A percentile compares a stretch with the other conserved stretches of the same genome.
Conservation (phyloP, 2,329 filamentous ascomycete genomes). For the Exophiala alcalophila region DNA sequence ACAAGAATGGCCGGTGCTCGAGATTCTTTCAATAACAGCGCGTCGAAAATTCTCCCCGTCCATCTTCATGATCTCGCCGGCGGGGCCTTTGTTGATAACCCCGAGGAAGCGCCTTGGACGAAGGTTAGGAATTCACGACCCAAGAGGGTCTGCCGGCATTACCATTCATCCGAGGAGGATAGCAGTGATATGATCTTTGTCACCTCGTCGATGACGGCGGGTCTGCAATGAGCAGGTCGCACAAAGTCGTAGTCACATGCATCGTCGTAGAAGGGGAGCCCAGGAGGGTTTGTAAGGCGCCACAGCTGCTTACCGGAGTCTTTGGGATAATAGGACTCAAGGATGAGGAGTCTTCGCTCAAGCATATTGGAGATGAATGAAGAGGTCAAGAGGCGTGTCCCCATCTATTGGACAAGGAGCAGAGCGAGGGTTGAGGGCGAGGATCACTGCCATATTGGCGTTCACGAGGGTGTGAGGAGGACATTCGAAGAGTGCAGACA, state of each 20-base stretch:
- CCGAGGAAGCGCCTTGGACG: constrained; percentile 18
- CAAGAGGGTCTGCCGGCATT: neutral
- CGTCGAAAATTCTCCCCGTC: constrained; percentile 14
- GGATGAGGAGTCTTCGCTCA: constrained; percentile 19
- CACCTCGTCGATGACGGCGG: constrained; percentile 14
- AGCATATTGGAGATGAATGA: constrained; percentile 12
- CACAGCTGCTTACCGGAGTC: constrained; percentile 9
- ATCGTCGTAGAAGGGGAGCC: constrained; percentile 13
- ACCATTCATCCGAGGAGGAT: constrained; percentile 12
- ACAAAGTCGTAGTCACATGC: constrained; percentile 12
- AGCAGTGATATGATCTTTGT: constrained; percentile 16
- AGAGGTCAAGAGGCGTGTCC: too few relatives aligned
- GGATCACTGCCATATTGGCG: neutral
- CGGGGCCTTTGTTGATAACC: constrained; percentile 18
- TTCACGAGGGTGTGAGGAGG: neutral
- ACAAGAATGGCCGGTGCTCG: constrained; percentile 6
- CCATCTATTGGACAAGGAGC: neutral
- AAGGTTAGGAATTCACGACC: neutral
- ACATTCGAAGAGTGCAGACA: neutral
- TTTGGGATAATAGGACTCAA: constrained; percentile 15
- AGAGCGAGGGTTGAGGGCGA: neutral
- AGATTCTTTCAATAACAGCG: constrained; percentile 16
- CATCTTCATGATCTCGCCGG: constrained; percentile 5
- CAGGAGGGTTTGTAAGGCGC: constrained; percentile 14
- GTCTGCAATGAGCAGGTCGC: constrained; percentile 12